A percentile compares a stretch with the other conserved stretches of the same genome.
Conservation (phyloP, 2,329 filamentous ascomycete genomes). For the Fusarium nodosum region DNA sequence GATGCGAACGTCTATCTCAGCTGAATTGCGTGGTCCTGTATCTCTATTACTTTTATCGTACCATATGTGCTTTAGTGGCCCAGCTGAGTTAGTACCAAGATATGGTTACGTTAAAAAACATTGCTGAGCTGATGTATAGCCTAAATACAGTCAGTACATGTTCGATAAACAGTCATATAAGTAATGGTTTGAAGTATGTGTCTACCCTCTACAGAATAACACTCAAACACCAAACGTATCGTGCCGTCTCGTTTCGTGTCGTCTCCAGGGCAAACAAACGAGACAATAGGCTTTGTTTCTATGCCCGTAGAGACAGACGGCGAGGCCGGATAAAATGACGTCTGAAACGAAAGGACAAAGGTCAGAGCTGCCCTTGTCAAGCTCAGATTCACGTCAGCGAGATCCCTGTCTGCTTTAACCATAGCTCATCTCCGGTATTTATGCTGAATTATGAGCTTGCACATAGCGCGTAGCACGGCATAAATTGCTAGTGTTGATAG, state of each 20-base stretch:
- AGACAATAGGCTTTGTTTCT: slow-evolving; percentile 22
- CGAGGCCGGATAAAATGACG: slow-evolving; percentile 48
- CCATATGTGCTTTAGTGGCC: slow-evolving; percentile 18
- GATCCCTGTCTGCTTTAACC: slow-evolving; percentile 45
- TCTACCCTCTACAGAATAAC: neutral
- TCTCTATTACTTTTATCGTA: neutral
- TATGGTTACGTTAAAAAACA: slow-evolving; percentile 12
- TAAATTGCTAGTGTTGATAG: neutral
- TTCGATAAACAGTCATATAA: neutral
- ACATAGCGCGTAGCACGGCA: slow-evolving; percentile 2
- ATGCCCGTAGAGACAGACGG: slow-evolving; percentile 36
- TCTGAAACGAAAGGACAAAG: slow-evolving; percentile 44
- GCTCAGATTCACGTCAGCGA: slow-evolving; percentile 50
- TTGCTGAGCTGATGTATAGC: slow-evolving; percentile 3
- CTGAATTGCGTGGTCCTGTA: slow-evolving; percentile 3
- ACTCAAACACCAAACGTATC: slow-evolving; percentile 1
- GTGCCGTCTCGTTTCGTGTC: neutral
- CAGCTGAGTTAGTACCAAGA: slow-evolving; percentile 12
- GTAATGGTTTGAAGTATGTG: neutral
- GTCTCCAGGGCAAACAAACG: slow-evolving; percentile 1
- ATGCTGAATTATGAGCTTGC: slow-evolving; percentile 40
- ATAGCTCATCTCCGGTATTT: slow-evolving; percentile 50
- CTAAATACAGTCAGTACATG: neutral
- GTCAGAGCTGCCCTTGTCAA: slow-evolving; percentile 42
- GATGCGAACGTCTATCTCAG: slow-evolving; percentile 25